Base-by-base conservation (phyloP, 257 asterid species). In the Salvia miltiorrhiza region DNA sequence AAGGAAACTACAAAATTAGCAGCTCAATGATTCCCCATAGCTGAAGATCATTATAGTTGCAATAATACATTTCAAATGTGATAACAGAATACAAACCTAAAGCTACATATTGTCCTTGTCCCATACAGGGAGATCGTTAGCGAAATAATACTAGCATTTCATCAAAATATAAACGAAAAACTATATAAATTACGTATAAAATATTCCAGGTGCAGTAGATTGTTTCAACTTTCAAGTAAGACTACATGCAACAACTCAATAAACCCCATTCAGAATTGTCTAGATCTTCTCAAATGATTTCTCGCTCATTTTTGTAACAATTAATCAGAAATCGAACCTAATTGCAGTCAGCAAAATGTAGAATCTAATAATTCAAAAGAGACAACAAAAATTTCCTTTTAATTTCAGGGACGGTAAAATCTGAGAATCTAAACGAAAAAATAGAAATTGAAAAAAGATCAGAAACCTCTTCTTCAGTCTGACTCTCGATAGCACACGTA, bases 401-500 rank as follows among this genome's bases (percentile, higher is more conserved):
- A 23, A 44, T 16, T 44, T 47, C 43, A 44, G 7, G n/a, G 44
- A 28, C 1, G 5, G 37, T 1, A 64, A 9, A 26, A 78, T 24
- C 39, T 4, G 17, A 68, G 26, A n/a, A 39, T 16, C 5, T 44
- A 1, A 56, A 61, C 0, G 13, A 13, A 28, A 40, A 12, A 2
- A 11, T 53, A 4, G 35, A 52, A 11, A 8, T 9, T 7, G 40
- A n/a, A 28, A 41, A 9, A 50, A 28, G 24, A 24, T 12, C 4
- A 2, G 0, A 39, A 52, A 73, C 83, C 85, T 73, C 77, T 0
- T 71, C 81, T 0, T 9, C 76, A 0, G 68, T 86, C 7, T 76
- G 77, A 28, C 81, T 79, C 50, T 90, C 88, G 26, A n/a, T 45
- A 21, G 90, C 86, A 54, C 81, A 83, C 65, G 67, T 39, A 65